phyloP scores from a whole-genome alignment of 805 yeast species.

The Candida silvatica region DNA sequence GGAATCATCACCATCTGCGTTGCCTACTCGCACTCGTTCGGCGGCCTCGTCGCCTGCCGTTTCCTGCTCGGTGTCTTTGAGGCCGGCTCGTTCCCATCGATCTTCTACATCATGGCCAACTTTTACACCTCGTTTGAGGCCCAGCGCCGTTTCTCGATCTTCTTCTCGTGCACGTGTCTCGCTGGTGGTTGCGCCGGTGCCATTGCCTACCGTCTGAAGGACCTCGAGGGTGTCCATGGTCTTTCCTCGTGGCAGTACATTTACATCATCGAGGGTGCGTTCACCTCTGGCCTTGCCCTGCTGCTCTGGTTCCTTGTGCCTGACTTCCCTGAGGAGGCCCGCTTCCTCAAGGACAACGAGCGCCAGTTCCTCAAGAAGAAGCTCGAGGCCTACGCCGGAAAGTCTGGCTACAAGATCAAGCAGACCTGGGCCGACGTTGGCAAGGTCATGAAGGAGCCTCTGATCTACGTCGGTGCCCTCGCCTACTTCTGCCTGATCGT shows the following conservation, averaged over 20 bases:
- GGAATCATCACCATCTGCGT: slow-evolving; percentile 58
- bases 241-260: slow-evolving; percentile 39
- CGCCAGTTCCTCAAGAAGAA: slow-evolving; percentile 49
- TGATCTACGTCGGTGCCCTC: slow-evolving; percentile 48
- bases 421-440: slow-evolving; percentile 37
- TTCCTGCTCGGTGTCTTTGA: slow-evolving; percentile 61
- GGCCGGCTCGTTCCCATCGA: slow-evolving; percentile 67
- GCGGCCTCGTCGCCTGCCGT: slow-evolving; percentile 53
- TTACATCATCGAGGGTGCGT: slow-evolving; percentile 30
- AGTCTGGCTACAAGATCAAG: slow-evolving; percentile 41
- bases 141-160: slow-evolving; percentile 59
- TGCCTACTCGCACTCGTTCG: slow-evolving; percentile 54
- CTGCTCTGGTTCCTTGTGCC: slow-evolving; percentile 40
- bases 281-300: slow-evolving; percentile 26
- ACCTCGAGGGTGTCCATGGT: slow-evolving; percentile 39
- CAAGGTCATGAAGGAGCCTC: slow-evolving; percentile 49
- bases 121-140: slow-evolving; percentile 60
- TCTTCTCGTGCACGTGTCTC: slow-evolving; percentile 62
- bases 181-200: slow-evolving; percentile 80
- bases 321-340: slow-evolving; percentile 66
- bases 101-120: slow-evolving; percentile 59
- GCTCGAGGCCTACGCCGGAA: slow-evolving; percentile 42
- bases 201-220: slow-evolving; percentile 55
- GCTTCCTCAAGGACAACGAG: slow-evolving; percentile 44
- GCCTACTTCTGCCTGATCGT: slow-evolving; percentile 58